Base-by-base conservation (phyloP, 495 filamentous ascomycete species). In the Hypoxylon rickii region DNA sequence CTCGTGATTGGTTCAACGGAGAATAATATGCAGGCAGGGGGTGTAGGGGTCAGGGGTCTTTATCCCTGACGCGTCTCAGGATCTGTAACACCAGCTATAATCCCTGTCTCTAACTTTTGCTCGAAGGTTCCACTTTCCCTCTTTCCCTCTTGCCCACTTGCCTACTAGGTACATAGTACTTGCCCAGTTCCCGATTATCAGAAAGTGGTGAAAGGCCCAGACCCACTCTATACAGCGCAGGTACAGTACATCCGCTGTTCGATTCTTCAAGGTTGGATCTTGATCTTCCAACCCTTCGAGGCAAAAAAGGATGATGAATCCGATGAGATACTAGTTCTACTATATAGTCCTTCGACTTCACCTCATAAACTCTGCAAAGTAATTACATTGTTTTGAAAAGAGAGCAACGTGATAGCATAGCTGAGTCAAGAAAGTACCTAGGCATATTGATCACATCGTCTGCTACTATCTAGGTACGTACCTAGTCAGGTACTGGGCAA, bases 11-110 rank as follows among this genome's bases (percentile, higher is more conserved):
- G 59, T 6, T 15, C 2, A n/a, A 21, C 59, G 59, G 59, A 62
- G 31, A 62, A 62, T 62, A 62, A 37, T 53, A 56, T 62, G 43
- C 52, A 62, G 59, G 52, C 48, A 62, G 53, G 59, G 53, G 59
- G 47, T 62, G 53, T 46, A 47, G 37, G 52, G 52, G 20, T 38
- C 59, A 62, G 52, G 58, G 59, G 59, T 56, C 12, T 44, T n/a
- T 36, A 52, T 53, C 59, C 59, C 53, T 57, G 48, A 57, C 44
- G 52, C 59, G 59, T 62, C 59, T 62, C 59, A 62, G 59, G 48
- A 62, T 62, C 59, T 62, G 59, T 62, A 62, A 62, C 59, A 62
- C 51, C 55, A 56, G 15, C 33, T 24, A 36, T 56, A 19, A 53
- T 22, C 59, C 59, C 16, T 50, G 59, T 43, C 24, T 10, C 24